Percentiles rank a stretch among this genome's conserved stretches.
Evolutionary conservation across 306 rosid species (phyloP).

Genomic region (peach (Prunus persica)): Prunus_persica_NCBIv2 NC_034014.1:11612001-11612500

Average conservation of each 20-base stretch:
- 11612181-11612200: slow-evolving; percentile 93
- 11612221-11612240: slow-evolving; percentile 47
- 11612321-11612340: neutral
- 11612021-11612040: slow-evolving; percentile 83
- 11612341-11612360: neutral
- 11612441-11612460: neutral
- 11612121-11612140: slow-evolving; percentile 54
- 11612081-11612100: slow-evolving; percentile 92
- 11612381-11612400: neutral
- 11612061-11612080: slow-evolving; percentile 90
- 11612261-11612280: neutral
- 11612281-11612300: neutral
- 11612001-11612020: slow-evolving; percentile 95
- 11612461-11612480: neutral
- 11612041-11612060: slow-evolving; percentile 90
- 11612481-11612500: neutral
- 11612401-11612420: neutral
- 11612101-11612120: slow-evolving; percentile 62
- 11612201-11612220: slow-evolving; percentile 70
- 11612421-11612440: neutral
- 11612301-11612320: neutral
- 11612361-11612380: neutral
- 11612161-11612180: slow-evolving; percentile 89
- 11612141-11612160: slow-evolving; percentile 89
- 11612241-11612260: neutral